Evolutionary conservation across 2,329 filamentous ascomycete genomes (phyloP).

Genomic region (Nigrospora sphaerica): DNA sequence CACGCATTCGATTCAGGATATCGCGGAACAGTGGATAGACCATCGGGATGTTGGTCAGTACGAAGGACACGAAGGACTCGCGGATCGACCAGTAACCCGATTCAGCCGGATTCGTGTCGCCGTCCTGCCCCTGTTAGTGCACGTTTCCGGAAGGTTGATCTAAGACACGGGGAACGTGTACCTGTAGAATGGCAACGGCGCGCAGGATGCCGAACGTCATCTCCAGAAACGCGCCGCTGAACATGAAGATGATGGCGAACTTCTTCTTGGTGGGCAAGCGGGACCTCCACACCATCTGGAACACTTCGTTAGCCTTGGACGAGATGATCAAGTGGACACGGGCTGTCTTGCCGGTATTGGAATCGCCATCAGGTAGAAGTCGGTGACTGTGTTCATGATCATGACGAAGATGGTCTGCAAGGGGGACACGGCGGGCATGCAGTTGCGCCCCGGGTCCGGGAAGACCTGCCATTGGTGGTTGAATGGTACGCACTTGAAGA

Average conservation of each 20-base stretch:
- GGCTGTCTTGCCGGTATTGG: constrained; percentile 30
- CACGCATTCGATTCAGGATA: constrained; percentile 12
- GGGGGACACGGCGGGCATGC: constrained; percentile 37
- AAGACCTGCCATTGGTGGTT: constrained; percentile 42
- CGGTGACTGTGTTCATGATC: constrained; percentile 37
- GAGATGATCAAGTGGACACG: constrained; percentile 12
- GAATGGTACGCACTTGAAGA: constrained; percentile 35
- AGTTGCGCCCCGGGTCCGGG: constrained; percentile 39
- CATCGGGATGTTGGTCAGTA: constrained; percentile 31
- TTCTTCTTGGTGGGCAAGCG: constrained; percentile 33
- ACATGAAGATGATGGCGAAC: constrained; percentile 36
- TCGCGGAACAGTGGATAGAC: constrained; percentile 25
- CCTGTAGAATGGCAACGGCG: constrained; percentile 36
- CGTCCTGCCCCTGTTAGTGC: constrained; percentile 12
- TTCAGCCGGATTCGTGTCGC: constrained; percentile 21
- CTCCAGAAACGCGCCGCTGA: constrained; percentile 42
- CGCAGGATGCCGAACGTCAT: constrained; percentile 43
- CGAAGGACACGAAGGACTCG: constrained; percentile 31
- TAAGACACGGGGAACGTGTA: constrained; percentile 4
- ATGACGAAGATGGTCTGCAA: constrained; percentile 39
- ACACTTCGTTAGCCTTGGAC: not conserved
- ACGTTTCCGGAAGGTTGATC: not conserved
- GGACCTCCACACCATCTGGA: constrained; percentile 35
- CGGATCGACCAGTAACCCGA: constrained; percentile 30
- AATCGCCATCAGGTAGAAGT: constrained; percentile 42